Evolutionary conservation across 345 rosid species (phyloP).

Genomic region (Linum trigynum): DNA sequence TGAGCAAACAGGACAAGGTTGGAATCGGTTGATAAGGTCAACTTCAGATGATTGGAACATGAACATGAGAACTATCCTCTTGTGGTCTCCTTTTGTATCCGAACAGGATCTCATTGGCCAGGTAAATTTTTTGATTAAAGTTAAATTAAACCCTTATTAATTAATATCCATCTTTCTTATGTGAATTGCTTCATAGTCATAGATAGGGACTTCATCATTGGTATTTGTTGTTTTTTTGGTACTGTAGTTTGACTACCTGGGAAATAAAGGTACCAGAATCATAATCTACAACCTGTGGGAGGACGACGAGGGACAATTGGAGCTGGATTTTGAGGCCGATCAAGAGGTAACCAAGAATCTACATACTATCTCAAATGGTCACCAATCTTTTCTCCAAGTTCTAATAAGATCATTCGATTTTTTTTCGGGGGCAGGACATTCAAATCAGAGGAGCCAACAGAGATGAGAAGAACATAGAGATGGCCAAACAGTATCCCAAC

Average conservation of each 20-base stretch:
- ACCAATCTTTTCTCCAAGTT: neutral
- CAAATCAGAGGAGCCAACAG: slow-evolving; percentile 63
- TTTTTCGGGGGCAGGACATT: slow-evolving; percentile 42
- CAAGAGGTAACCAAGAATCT: slow-evolving; percentile 27
- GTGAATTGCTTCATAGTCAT: neutral
- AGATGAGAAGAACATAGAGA: slow-evolving; percentile 51
- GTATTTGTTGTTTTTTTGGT: neutral
- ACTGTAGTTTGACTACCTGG: slow-evolving; percentile 38
- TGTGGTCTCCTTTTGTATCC: slow-evolving; percentile 60
- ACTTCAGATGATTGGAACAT: slow-evolving; percentile 40
- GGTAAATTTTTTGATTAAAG: slow-evolving; percentile 25
- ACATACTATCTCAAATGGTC: neutral
- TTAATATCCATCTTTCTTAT: too few relatives aligned
- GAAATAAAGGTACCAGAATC: slow-evolving; percentile 51
- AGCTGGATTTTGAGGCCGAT: slow-evolving; percentile 61
- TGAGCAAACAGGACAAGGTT: slow-evolving; percentile 31
- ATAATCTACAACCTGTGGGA: slow-evolving; percentile 77
- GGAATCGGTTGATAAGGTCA: slow-evolving; percentile 36
- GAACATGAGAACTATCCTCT: slow-evolving; percentile 41
- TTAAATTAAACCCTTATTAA: too few relatives aligned
- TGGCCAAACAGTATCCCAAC: slow-evolving; percentile 48
- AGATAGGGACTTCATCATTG: neutral
- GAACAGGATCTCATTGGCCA: slow-evolving; percentile 40
- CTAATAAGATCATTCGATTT: neutral
- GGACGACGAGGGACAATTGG: slow-evolving; percentile 54